phyloP scores from a whole-genome alignment of 441 rosid genomes.

The Jatropha multifida region DNA sequence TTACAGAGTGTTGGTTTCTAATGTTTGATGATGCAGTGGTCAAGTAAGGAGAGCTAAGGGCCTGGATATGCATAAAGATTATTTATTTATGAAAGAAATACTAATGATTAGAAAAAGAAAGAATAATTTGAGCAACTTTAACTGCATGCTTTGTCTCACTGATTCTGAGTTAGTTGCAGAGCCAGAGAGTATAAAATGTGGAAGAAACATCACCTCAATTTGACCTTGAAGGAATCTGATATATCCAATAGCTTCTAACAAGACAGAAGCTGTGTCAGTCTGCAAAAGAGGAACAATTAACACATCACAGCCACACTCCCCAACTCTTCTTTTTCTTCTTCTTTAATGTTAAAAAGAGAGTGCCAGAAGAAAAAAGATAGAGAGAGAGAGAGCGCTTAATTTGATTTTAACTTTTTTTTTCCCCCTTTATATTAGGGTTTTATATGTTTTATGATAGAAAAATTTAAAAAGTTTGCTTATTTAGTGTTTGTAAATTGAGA shows the following conservation, averaged over 20 bases:
- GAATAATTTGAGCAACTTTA: conserved; percentile 27
- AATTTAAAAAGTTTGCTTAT: background rate
- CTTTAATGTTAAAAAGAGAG: conserved; percentile 38
- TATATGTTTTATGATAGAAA: conserved; percentile 30
- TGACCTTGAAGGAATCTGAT: conserved; percentile 98
- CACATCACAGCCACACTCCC: conserved; percentile 22
- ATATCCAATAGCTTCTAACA: conserved; percentile 96
- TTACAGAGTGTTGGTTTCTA: conserved; percentile 63
- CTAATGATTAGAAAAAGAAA: conserved; percentile 17
- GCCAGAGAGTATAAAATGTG: conserved; percentile 13
- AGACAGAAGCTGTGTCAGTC: conserved; percentile 99
- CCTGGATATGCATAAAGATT: conserved; percentile 39
- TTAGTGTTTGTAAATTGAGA: conserved; percentile 11
- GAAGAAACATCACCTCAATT: conserved; percentile 80
- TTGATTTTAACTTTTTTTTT: background rate
- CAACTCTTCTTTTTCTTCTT: conserved; percentile 29
- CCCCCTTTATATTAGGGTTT: background rate
- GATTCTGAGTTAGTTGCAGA: conserved; percentile 34
- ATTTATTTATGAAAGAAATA: background rate
- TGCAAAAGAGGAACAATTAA: conserved; percentile 52
- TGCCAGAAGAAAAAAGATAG: conserved; percentile 25
- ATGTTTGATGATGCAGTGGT: conserved; percentile 57
- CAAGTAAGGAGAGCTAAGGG: conserved; percentile 90
- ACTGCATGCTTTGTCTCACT: conserved; percentile 37
- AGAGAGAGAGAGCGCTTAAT: conserved; percentile 10